Percentiles rank a stretch among this genome's conserved stretches.
Evolutionary conservation across 2,329 filamentous ascomycete genomes (phyloP).

Genomic region (Penicillium sp.): DNA sequence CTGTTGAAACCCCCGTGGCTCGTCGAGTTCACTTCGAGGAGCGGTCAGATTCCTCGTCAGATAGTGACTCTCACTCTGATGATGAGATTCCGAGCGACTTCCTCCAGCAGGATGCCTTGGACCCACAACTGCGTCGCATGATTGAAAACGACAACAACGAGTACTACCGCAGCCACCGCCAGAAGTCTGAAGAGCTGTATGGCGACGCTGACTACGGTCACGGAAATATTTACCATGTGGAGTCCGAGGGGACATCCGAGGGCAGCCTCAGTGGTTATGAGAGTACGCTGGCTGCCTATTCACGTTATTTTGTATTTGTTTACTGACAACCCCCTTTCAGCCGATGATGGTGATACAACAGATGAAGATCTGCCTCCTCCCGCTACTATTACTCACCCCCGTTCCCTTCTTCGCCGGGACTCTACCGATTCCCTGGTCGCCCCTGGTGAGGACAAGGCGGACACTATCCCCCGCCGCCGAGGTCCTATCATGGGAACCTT

Average conservation of each 20-base stretch:
- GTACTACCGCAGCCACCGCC: conserved; percentile 35
- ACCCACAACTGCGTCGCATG: conserved; percentile 73
- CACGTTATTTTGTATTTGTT: conserved; percentile 27
- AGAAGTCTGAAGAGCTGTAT: conserved; percentile 48
- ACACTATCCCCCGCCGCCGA: conserved; percentile 45
- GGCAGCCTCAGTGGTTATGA: conserved; percentile 61
- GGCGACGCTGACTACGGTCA: conserved; percentile 48
- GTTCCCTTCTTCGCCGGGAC: conserved; percentile 58
- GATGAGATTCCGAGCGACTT: conserved; percentile 80
- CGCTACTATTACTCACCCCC: conserved; percentile 55
- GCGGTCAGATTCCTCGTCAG: conserved; percentile 67
- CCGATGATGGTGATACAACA: conserved; percentile 66
- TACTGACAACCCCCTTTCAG: conserved; percentile 58
- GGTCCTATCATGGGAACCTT: conserved; percentile 57
- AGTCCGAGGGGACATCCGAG: conserved; percentile 47
- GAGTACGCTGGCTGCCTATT: conserved; percentile 55
- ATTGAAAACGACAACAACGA: conserved; percentile 69
- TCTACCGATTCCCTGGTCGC: conserved; percentile 53
- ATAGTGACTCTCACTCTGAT: conserved; percentile 59
- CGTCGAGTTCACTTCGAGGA: conserved; percentile 74
- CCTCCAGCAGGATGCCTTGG: conserved; percentile 74
- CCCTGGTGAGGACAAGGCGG: conserved; percentile 46
- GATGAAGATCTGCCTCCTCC: conserved; percentile 62
- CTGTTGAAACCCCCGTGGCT: conserved; percentile 51
- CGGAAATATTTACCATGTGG: conserved; percentile 52